phyloP scores from a whole-genome alignment of 805 yeast species.

The Candida pseudoglaebosa region DNA sequence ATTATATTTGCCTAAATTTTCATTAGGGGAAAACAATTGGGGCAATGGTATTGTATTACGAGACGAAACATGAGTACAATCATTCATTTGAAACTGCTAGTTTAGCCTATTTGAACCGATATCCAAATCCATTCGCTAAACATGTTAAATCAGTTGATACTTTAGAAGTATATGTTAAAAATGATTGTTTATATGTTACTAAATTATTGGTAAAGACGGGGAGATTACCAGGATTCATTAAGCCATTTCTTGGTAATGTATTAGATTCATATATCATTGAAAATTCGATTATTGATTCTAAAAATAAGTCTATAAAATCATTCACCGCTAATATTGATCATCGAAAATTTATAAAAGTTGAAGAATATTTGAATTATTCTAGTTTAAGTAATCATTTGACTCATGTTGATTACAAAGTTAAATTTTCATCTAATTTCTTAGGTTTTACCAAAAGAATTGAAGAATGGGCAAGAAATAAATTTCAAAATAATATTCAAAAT shows the following conservation, averaged over 20 bases:
- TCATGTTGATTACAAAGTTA: constrained; percentile 54
- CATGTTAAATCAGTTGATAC: constrained; percentile 87
- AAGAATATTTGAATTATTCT: constrained; percentile 64
- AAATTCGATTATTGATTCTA: constrained; percentile 67
- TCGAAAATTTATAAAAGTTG: constrained; percentile 68
- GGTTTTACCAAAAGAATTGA: constrained; percentile 76
- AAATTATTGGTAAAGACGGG: constrained; percentile 77
- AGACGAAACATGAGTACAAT: constrained; percentile 26
- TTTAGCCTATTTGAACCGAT: constrained; percentile 61
- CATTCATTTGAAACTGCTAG: constrained; percentile 68
- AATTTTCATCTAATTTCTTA: constrained; percentile 64
- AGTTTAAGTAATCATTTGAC: constrained; percentile 34
- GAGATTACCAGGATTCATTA: constrained; percentile 72
- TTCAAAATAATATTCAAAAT: constrained; percentile 61
- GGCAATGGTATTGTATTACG: constrained; percentile 39
- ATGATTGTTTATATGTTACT: constrained; percentile 58
- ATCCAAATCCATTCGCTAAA: constrained; percentile 73
- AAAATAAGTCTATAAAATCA: constrained; percentile 48
- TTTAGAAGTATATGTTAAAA: constrained; percentile 54
- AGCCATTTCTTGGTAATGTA: constrained; percentile 67
- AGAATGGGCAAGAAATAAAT: constrained; percentile 70
- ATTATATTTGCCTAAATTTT: no score
- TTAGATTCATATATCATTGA: constrained; percentile 82
- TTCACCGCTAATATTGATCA: constrained; percentile 86
- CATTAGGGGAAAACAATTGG: no score